These are phyloP conservation scores for Orbilia ellipsospora DNA, from an alignment of 2,329 filamentous ascomycete species.

Conservation along the genomic window DNA sequence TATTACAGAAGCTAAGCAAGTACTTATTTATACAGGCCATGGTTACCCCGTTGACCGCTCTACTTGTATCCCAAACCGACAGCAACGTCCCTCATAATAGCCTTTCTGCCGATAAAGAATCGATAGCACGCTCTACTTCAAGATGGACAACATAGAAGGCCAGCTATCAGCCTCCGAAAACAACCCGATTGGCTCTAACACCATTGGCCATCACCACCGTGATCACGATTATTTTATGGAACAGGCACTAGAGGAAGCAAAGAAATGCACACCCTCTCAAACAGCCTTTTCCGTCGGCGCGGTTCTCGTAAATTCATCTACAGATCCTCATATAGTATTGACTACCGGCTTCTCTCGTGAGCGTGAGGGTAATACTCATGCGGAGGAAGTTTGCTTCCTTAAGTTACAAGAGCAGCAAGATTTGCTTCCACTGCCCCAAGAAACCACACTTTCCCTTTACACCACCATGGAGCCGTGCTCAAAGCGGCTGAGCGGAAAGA, in stretches of 20 bases:
- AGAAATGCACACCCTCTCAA: conserved; percentile 82
- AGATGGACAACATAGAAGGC: neutral
- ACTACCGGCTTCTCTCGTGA: conserved; percentile 92
- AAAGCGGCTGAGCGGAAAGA: conserved; percentile 77
- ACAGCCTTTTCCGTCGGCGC: conserved; percentile 96
- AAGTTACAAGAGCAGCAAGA: conserved; percentile 69
- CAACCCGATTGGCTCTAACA: no score
- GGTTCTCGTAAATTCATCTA: conserved; percentile 74
- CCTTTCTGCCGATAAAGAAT: no score
- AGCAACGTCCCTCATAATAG: no score
- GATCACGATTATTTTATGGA: conserved; percentile 65
- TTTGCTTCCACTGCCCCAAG: neutral
- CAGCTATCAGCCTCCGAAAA: no score
- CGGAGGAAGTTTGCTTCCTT: conserved; percentile 88
- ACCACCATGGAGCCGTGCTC: conserved; percentile 93
- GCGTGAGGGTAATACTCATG: conserved; percentile 91
- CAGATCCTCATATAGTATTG: conserved; percentile 69
- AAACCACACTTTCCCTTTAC: conserved; percentile 71
- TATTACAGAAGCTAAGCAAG: no score
- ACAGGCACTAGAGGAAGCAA: conserved; percentile 79
- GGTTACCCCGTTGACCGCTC: no score
- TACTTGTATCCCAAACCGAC: no score
- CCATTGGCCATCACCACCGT: neutral
- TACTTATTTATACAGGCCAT: no score
- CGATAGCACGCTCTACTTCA: neutral